Base-by-base conservation (phyloP, 2,329 filamentous ascomycete species). In the Alternaria rosae region DNA sequence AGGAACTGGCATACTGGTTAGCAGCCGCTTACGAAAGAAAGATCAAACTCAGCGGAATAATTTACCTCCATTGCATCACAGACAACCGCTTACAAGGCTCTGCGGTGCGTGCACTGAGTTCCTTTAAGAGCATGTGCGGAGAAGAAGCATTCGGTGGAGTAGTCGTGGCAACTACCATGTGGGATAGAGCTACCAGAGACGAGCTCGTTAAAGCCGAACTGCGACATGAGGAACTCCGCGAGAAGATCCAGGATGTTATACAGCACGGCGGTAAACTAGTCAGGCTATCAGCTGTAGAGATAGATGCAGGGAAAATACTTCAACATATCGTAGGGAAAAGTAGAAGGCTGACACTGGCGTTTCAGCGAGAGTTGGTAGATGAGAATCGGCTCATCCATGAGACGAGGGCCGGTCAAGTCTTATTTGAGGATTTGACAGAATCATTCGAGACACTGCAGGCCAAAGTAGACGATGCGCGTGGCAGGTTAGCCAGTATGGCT, bases 51-150 rank as follows among this genome's bases (percentile, higher is more conserved):
- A 76, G 72, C 11, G 83, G 83, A 0, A 79, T 85, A 41, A 78
- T 85, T 28, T 84, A 84, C 65, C 69, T 85, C 5, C 82, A 84
- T 54, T 73, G 76, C 1, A 84, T 85, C 58, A 79, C 75, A 1
- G 78, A 84, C 50, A 75, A 68, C 13, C 76, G 82, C 9, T 71
- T 84, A 62, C 70, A 74, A 6, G 78, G 81, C 57, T 79, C 79
- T n/a, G 70, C 74, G 25, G 70, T 74, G n/a, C 75, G 77, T 51
- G 82, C 82, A 54, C 65, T 85, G 3, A 62, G 75, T 17, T 80
- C 83, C 74, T 82, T 84, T 71, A 74, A 78, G 58, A 78, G 79
- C 26, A 79, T 85, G 6, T 80, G 78, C 21, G 83, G 83, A 1
- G 69, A 79, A 21, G 70, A 80, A 13, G 75, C 76, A 30, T 70